Conservation (phyloP, 768 basidiomycete species). For the Arthromyces matolae region DNA sequence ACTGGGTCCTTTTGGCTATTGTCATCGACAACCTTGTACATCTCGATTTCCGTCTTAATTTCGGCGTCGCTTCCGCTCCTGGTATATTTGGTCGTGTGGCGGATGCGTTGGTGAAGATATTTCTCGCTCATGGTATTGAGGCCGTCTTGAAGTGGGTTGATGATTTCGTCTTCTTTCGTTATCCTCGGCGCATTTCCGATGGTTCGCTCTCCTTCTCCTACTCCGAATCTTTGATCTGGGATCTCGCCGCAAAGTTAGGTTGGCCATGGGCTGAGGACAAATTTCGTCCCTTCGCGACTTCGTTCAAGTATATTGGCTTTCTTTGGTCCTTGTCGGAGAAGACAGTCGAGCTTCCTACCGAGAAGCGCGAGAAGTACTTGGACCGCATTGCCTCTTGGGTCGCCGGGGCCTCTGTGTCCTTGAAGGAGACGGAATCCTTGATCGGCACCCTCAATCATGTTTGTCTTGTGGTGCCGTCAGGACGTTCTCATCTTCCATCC, state of each 20-base stretch:
- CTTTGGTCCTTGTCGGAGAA: constrained; percentile 28
- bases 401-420: constrained; percentile 1
- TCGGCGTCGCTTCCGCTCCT: constrained; percentile 24
- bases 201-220: constrained; percentile 13
- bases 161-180: constrained; percentile 30
- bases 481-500: constrained; percentile 25
- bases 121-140: constrained; percentile 11
- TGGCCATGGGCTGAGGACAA: constrained; percentile 35
- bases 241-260: constrained; percentile 20
- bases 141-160: constrained; percentile 33
- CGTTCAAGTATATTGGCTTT: constrained; percentile 36
- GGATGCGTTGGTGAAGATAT: constrained; percentile 26
- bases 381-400: constrained; percentile 21
- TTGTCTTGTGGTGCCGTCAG: constrained; percentile 27
- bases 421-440: constrained; percentile 22
- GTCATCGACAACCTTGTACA: constrained; percentile 2
- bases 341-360: constrained; percentile 26
- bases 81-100: constrained; percentile 29
- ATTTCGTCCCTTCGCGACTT: constrained; percentile 21
- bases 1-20: neutral
- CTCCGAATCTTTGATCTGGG: constrained; percentile 20
- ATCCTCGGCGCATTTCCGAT: constrained; percentile 1
- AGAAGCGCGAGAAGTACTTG: constrained; percentile 29
- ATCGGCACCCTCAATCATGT: constrained; percentile 35
- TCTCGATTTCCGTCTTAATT: constrained; percentile 12